phyloP scores from a whole-genome alignment of 2,329 filamentous ascomycete genomes.

The Dothidotthia symphoricarpi region DNA sequence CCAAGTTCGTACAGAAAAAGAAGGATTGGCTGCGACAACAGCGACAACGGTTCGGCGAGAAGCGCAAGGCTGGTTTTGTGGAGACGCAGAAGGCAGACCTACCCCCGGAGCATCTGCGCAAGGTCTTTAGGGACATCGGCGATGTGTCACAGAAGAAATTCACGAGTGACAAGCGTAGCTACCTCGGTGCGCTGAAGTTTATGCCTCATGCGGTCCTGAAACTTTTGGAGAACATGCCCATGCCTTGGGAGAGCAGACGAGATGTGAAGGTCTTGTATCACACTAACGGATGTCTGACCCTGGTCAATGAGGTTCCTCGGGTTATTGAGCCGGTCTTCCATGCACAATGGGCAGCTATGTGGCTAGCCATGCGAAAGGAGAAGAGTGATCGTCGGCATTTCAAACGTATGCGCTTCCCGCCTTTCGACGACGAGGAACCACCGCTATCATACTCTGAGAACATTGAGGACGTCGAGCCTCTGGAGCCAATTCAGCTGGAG shows the following conservation, averaged over 20 bases:
- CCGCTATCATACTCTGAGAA: slow-evolving; percentile 98
- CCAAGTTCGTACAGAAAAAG: slow-evolving; percentile 98
- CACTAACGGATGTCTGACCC: slow-evolving; percentile 92
- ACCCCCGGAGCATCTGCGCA: slow-evolving; percentile 96
- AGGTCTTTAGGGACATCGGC: slow-evolving; percentile 97
- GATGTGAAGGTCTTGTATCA: slow-evolving; percentile 99
- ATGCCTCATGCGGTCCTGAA: slow-evolving; percentile 99
- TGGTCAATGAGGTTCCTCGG: slow-evolving; percentile 94
- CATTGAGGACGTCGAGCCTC: slow-evolving; percentile 94
- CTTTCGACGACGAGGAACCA: slow-evolving; percentile 97
- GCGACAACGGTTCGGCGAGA: slow-evolving; percentile 92
- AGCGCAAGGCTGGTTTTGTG: slow-evolving; percentile 92
- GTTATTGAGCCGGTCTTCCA: slow-evolving; percentile 98
- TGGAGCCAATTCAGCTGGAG: slow-evolving; percentile 98
- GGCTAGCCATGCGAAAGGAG: slow-evolving; percentile 96
- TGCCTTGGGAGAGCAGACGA: slow-evolving; percentile 96
- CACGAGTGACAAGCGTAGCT: slow-evolving; percentile 96
- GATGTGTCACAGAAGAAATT: slow-evolving; percentile 99
- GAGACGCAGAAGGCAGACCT: slow-evolving; percentile 98
- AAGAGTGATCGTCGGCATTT: slow-evolving; percentile 95
- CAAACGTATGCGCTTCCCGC: slow-evolving; percentile 98
- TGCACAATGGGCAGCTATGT: slow-evolving; percentile 99
- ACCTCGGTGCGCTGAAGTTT: slow-evolving; percentile 95
- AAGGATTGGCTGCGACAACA: slow-evolving; percentile 95
- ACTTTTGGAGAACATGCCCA: slow-evolving; percentile 97